Percentiles rank a stretch among this genome's conserved stretches.
Conservation (phyloP, 2,329 filamentous ascomycete species). For the Ceratocystis cubensis region DNA sequence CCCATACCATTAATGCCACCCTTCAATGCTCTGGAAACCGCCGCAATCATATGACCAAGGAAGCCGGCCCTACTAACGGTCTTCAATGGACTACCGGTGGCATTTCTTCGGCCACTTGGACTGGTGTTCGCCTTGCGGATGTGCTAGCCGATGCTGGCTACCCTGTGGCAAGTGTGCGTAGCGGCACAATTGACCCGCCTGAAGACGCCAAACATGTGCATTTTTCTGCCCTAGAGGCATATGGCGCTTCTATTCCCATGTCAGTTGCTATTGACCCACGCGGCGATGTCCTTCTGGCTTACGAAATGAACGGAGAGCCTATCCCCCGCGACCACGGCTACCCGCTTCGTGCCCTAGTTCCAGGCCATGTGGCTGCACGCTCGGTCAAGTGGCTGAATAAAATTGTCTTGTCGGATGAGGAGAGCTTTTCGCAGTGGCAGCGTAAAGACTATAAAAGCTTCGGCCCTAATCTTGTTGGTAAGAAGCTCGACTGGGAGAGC, state of each 20-base stretch:
- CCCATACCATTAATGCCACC: constrained; percentile 40
- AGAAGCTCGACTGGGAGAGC: constrained; percentile 47
- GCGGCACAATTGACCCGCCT: constrained; percentile 8
- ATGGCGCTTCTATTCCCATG: constrained; percentile 49
- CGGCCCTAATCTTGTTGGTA: constrained; percentile 43
- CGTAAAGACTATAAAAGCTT: constrained; percentile 57
- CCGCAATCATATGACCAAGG: constrained; percentile 44
- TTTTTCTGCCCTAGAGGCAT: constrained; percentile 47
- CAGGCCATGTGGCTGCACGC: constrained; percentile 53
- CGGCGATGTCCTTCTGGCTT: constrained; percentile 54
- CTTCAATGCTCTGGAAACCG: constrained; percentile 51
- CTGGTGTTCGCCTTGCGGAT: constrained; percentile 43
- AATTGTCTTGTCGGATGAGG: constrained; percentile 52
- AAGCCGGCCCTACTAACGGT: constrained; percentile 38
- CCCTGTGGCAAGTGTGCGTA: constrained; percentile 26
- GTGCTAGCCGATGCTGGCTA: constrained; percentile 45
- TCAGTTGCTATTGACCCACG: constrained; percentile 44
- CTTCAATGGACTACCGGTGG: constrained; percentile 48
- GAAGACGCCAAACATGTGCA: constrained; percentile 39
- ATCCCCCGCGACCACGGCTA: constrained; percentile 55
- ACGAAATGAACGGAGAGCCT: constrained; percentile 52
- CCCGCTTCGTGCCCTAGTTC: constrained; percentile 49
- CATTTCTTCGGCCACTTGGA: constrained; percentile 48
- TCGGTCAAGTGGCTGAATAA: constrained; percentile 58
- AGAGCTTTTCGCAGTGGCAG: constrained; percentile 54